Conservation (phyloP, 306 rosid species). For the barrel medic (Medicago truncatula) region MtrunA17r5.0-ANR NC_053042.1:40245501-40246000, state of each 20-base stretch:
- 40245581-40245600: constrained; percentile 55
- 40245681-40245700: background rate
- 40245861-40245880: background rate
- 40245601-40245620: constrained; percentile 48
- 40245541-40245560: constrained; percentile 48
- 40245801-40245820: constrained; percentile 15
- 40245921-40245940: too few species aligned
- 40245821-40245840: constrained; percentile 35
- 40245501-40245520: constrained; percentile 56
- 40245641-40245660: background rate
- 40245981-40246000: too few species aligned
- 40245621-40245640: constrained; percentile 55
- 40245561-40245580: constrained; percentile 50
- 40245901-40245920: too few species aligned
- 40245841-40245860: constrained; percentile 22
- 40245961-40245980: too few species aligned
- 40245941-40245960: too few species aligned
- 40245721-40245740: background rate
- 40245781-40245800: constrained; percentile 25
- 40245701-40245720: background rate
- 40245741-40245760: constrained; percentile 49
- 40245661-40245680: background rate
- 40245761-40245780: constrained; percentile 18
- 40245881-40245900: constrained; percentile 14
- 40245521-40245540: constrained; percentile 54